phyloP scores from a whole-genome alignment of 495 filamentous ascomycete species.

The Aspergillus asperescens region DNA sequence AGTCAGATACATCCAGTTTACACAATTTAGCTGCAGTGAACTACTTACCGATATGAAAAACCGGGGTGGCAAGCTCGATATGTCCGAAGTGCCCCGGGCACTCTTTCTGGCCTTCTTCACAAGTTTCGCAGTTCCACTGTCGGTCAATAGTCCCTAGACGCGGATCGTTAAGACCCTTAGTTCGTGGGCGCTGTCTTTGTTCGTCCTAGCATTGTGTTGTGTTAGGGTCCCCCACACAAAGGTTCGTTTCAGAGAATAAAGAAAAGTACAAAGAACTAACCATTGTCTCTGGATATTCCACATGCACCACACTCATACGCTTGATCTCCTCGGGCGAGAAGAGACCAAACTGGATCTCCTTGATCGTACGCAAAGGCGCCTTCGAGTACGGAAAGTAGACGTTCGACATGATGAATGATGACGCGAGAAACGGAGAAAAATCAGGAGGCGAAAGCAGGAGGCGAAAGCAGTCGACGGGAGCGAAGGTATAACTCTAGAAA shows the following conservation, averaged over 20 bases:
- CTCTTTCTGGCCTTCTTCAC: constrained; percentile 86
- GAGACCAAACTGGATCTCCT: constrained; percentile 98
- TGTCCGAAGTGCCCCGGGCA: constrained; percentile 98
- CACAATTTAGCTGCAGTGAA: neutral
- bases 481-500: constrained; percentile 2
- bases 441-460: neutral
- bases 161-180: constrained; percentile 87
- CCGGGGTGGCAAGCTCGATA: constrained; percentile 90
- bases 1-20: constrained; percentile 26
- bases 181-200: constrained; percentile 75
- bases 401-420: constrained; percentile 73
- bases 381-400: constrained; percentile 86
- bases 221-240: constrained; percentile 21
- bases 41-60: constrained; percentile 73
- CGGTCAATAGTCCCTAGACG: constrained; percentile 92
- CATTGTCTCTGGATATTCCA: constrained; percentile 97
- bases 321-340: constrained; percentile 97
- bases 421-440: constrained; percentile 14
- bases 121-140: constrained; percentile 89
- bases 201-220: constrained; percentile 59
- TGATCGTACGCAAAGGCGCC: constrained; percentile 89
- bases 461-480: constrained; percentile 1
- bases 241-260: neutral
- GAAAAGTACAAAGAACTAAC: constrained; percentile 35
- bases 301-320: constrained; percentile 87